phyloP scores from a whole-genome alignment of 768 basidiomycete species.

The Pleurotus eryngii region DNA sequence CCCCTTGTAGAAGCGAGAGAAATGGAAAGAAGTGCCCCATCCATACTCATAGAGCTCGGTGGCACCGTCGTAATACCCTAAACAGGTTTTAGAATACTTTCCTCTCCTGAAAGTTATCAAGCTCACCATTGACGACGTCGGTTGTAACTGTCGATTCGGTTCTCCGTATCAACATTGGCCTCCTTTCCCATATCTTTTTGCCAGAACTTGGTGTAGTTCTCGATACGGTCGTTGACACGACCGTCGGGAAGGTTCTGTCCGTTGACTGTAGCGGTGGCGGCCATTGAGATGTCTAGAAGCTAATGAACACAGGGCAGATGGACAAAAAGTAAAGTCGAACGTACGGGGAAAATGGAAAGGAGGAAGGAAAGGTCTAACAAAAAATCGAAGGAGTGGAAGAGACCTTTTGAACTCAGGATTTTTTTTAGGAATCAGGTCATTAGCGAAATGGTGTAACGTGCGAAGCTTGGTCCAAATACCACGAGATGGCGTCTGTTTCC shows the following conservation, averaged over 20 bases:
- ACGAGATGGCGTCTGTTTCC: neutral
- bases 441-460: neutral
- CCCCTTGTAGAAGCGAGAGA: slow-evolving; percentile 95
- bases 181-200: slow-evolving; percentile 77
- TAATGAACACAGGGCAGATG: neutral
- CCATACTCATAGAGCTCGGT: slow-evolving; percentile 95
- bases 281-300: neutral
- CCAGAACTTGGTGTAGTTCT: slow-evolving; percentile 91
- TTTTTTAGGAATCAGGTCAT: slow-evolving; percentile 8
- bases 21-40: slow-evolving; percentile 91
- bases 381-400: neutral
- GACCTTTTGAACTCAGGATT: slow-evolving; percentile 5
- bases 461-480: neutral
- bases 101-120: neutral
- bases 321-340: neutral
- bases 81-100: neutral
- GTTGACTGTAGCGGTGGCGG: neutral
- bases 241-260: slow-evolving; percentile 41
- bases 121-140: slow-evolving; percentile 88
- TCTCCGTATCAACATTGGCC: slow-evolving; percentile 57
- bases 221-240: slow-evolving; percentile 64
- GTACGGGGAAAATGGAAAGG: neutral
- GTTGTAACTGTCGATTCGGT: slow-evolving; percentile 81
- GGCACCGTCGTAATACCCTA: slow-evolving; percentile 96
- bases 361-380: neutral